phyloP scores from a whole-genome alignment of 495 filamentous ascomycete species.

The Letharia columbiana region DNA sequence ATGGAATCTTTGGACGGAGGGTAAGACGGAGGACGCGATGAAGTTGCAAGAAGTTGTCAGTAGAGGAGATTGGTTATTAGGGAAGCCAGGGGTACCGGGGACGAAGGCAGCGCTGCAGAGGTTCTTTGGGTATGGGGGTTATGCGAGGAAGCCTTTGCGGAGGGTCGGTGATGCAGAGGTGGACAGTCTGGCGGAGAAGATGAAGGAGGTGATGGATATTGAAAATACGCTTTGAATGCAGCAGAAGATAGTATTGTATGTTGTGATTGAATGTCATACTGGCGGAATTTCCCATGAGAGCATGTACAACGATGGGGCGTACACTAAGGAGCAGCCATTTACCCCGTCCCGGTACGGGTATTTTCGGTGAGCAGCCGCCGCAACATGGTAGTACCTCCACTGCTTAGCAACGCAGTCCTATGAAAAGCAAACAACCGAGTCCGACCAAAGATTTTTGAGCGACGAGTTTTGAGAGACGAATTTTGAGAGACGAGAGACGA shows the following conservation, averaged over 20 bases:
- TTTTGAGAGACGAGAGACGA: not conserved
- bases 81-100: not conserved
- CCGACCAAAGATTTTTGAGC: no score
- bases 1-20: not conserved
- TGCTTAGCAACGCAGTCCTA: not conserved
- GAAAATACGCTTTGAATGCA: not conserved
- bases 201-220: not conserved
- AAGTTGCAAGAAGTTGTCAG: not conserved
- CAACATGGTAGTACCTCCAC: not conserved
- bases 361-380: not conserved
- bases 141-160: not conserved
- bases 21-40: not conserved
- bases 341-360: not conserved
- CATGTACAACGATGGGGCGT: not conserved
- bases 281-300: not conserved
- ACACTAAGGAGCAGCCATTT: not conserved
- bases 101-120: not conserved
- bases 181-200: not conserved
- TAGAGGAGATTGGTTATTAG: not conserved
- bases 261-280: not conserved
- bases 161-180: not conserved
- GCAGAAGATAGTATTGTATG: no score
- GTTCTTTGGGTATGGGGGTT: not conserved
- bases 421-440: not conserved
- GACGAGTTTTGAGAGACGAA: not conserved